A percentile compares a stretch with the other conserved stretches of the same genome.
These are phyloP conservation scores for Avicennia marina DNA, from an alignment of 257 asterid species.

Conservation along the genomic window DNA sequence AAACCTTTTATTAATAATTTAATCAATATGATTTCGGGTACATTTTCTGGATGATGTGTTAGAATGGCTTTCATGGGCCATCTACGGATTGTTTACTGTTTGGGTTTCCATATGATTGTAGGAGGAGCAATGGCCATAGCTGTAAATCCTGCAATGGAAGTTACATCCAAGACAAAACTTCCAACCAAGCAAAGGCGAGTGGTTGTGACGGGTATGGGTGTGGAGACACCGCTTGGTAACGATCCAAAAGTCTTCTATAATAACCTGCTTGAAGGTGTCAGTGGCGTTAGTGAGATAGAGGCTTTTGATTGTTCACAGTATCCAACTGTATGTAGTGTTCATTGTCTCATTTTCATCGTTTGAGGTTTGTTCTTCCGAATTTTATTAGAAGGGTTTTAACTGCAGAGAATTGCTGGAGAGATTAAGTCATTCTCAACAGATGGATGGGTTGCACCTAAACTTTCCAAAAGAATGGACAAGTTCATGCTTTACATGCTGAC, in stretches of 20 bases:
- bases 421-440: constrained; percentile 86
- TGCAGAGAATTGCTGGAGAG: constrained; percentile 96
- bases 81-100: constrained; percentile 11
- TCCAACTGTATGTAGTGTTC: constrained; percentile 65
- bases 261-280: constrained; percentile 81
- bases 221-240: constrained; percentile 78
- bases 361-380: constrained; percentile 11
- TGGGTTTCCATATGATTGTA: constrained; percentile 23
- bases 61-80: background rate
- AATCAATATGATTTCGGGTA: too few relatives aligned
- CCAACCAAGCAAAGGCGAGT: constrained; percentile 73
- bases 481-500: constrained; percentile 98
- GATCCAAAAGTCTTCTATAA: constrained; percentile 74
- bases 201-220: constrained; percentile 97
- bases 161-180: constrained; percentile 48
- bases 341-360: constrained; percentile 9
- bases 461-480: constrained; percentile 86
- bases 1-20: too few relatives aligned
- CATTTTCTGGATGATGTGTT: background rate
- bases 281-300: constrained; percentile 90
- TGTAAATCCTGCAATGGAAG: constrained; percentile 50
- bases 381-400: constrained; percentile 11
- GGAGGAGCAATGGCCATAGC: constrained; percentile 58
- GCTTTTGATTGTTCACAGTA: constrained; percentile 81
- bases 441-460: constrained; percentile 94